These are phyloP conservation scores for Lactarius trivialis DNA, from an alignment of 768 basidiomycete genomes.

Conservation along the genomic window DNA sequence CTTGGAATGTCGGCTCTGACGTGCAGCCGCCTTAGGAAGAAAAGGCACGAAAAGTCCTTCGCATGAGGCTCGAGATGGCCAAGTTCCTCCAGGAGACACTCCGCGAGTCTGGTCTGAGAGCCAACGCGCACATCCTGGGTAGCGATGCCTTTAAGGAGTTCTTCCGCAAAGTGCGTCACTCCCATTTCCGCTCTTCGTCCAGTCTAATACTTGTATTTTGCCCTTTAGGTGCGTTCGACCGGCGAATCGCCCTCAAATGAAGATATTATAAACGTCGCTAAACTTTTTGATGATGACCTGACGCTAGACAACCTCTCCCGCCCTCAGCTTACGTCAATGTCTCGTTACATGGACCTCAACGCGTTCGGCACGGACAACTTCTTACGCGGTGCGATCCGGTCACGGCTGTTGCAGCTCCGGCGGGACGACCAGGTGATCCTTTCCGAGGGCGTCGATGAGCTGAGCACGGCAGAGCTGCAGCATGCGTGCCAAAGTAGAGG, in stretches of 20 bases:
- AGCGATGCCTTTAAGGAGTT: slow-evolving; percentile 98
- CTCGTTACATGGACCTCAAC: slow-evolving; percentile 95
- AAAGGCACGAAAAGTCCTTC: slow-evolving; percentile 91
- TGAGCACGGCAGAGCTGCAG: slow-evolving; percentile 89
- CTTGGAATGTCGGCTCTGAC: not conserved
- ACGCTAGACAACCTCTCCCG: slow-evolving; percentile 97
- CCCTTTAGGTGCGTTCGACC: slow-evolving; percentile 76
- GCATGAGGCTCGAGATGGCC: slow-evolving; percentile 95
- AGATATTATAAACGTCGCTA: slow-evolving; percentile 92
- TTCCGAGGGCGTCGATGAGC: slow-evolving; percentile 80
- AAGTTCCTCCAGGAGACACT: slow-evolving; percentile 98
- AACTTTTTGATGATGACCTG: slow-evolving; percentile 95
- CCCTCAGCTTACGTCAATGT: slow-evolving; percentile 97
- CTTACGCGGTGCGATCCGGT: slow-evolving; percentile 84
- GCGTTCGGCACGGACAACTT: slow-evolving; percentile 99
- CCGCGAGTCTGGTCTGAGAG: slow-evolving; percentile 87
- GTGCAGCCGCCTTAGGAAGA: slow-evolving; percentile 58
- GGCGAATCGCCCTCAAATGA: slow-evolving; percentile 86
- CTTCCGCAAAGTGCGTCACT: slow-evolving; percentile 77
- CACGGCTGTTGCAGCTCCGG: slow-evolving; percentile 72
- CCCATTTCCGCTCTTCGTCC: not conserved
- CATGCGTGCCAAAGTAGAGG: slow-evolving; percentile 92
- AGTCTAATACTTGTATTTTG: not conserved
- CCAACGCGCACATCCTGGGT: slow-evolving; percentile 88
- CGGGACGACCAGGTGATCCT: slow-evolving; percentile 92